These are phyloP conservation scores for Penicillium chermesinum DNA, from an alignment of 495 filamentous ascomycete species.

Conservation along the genomic window DNA sequence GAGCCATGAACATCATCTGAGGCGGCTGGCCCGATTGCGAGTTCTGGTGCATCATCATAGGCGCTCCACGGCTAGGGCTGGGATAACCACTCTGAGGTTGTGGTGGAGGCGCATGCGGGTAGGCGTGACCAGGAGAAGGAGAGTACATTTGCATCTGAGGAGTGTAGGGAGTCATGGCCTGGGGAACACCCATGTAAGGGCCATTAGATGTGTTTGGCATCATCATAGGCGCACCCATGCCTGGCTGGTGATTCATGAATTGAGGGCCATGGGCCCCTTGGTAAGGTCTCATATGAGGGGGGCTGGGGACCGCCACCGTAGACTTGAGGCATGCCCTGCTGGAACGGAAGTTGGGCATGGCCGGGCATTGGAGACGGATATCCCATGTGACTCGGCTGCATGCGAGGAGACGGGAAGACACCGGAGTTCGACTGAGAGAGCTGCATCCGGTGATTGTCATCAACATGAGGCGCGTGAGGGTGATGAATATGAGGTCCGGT, in stretches of 20 bases:
- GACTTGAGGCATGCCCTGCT: conserved; percentile 67
- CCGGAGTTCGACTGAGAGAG: conserved; percentile 74
- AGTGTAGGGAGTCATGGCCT: conserved; percentile 53
- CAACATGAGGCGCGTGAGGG: conserved; percentile 59
- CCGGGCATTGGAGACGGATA: conserved; percentile 67
- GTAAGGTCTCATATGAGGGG: conserved; percentile 25
- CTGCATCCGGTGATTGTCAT: conserved; percentile 82
- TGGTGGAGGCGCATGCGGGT: conserved; percentile 56
- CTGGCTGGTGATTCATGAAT: conserved; percentile 59
- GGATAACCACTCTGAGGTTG: conserved; percentile 73
- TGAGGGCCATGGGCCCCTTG: conserved; percentile 57
- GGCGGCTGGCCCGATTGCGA: conserved; percentile 67
- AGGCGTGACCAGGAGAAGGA: conserved; percentile 60
- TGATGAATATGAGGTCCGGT: conserved; percentile 65
- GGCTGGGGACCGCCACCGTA: conserved; percentile 52
- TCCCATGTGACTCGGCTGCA: conserved; percentile 62
- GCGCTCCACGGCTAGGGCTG: conserved; percentile 71
- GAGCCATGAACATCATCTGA: conserved; percentile 61
- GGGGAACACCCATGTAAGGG: conserved; percentile 48
- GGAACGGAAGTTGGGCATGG: conserved; percentile 62
- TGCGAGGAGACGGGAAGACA: conserved; percentile 72
- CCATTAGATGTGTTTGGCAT: conserved; percentile 65
- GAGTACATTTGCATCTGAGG: conserved; percentile 75
- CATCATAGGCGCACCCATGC: conserved; percentile 75
- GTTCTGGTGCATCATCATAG: conserved; percentile 80